Evolutionary conservation across 2,329 filamentous ascomycete genomes (phyloP).

Genomic region (Chrysoporthe puriensis): DNA sequence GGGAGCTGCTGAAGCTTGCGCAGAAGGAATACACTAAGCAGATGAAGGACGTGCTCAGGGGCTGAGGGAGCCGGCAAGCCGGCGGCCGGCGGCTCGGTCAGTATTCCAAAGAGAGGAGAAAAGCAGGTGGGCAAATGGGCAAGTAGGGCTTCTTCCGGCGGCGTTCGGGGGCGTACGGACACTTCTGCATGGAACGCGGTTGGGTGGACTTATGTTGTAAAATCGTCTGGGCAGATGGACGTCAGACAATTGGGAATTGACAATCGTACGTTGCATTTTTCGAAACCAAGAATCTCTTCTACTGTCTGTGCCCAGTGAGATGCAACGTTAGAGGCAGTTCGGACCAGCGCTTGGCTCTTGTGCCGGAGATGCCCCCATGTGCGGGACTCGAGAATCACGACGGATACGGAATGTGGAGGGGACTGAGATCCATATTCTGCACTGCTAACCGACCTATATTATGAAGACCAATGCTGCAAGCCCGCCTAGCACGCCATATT

Average conservation of each 20-base stretch:
- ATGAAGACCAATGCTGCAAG: conserved; percentile 6
- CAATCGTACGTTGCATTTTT: neutral
- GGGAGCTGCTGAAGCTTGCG: conserved; percentile 66
- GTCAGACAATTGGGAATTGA: neutral
- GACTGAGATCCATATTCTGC: neutral
- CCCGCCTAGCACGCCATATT: neutral
- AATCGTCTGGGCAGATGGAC: neutral
- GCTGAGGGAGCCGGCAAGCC: conserved; percentile 7
- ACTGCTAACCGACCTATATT: conserved; percentile 12
- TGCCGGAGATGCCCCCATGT: too few relatives aligned
- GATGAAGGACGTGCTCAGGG: conserved; percentile 38
- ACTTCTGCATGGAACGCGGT: conserved; percentile 15
- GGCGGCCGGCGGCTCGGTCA: neutral
- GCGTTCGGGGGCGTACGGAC: conserved; percentile 29
- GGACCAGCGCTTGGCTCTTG: neutral
- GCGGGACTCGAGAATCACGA: neutral
- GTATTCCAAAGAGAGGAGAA: neutral
- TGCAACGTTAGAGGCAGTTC: neutral
- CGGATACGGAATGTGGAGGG: neutral
- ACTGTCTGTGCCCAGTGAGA: neutral
- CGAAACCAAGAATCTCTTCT: neutral
- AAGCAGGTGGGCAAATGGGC: neutral
- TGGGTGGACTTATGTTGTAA: conserved; percentile 6
- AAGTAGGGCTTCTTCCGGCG: conserved; percentile 19
- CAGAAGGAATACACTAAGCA: conserved; percentile 68